Evolutionary conservation across 1,284 basidiomycete genomes (phyloP), one percentile per base, ranked within the genome.

Genomic region (Coniferiporia weirii): DNA sequence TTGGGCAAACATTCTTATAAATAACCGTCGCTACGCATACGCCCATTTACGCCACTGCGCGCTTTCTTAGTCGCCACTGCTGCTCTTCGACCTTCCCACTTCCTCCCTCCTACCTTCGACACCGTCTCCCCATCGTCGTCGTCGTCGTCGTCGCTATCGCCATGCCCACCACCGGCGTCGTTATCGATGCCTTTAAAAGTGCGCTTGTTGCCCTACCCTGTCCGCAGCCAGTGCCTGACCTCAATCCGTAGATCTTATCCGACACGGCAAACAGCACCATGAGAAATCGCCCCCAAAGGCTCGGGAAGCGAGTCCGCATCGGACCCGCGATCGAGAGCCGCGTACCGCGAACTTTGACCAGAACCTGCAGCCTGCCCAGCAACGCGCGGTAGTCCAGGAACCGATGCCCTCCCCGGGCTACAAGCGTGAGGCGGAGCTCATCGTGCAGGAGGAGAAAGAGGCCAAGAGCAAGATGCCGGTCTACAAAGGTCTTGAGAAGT

Each of bases 401-500:
- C 64, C 66, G 36, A 66, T 61, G 19, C 70, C 69, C 40, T 69
- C 73, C 58, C 74, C 72, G 60, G 75, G 73, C 52, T 71, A 78
- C 63, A 76, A 77, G 57, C 79, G 83, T 65, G 83, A 86, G 62
- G 85, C 83, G 22, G 87, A 91, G 66, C 78, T 83, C 67, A 87
- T 93, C 64, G 85, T 93, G 46, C 79, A 88, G 63, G 87, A 94
- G 68, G 91, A 92, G 69, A 82, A 85, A 46, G 80, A 87, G 65
- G 79, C 84, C 43, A 88, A 86, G 71, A 76, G 78, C 54, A 89
- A 84, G 73, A 84, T 96, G 86, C 94, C 94, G 7, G 69, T 72
- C 0, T 91, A 95, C 73, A 85, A 85, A 69, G 93, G 93, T 19
- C 81, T 96, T 53, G 94, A 96, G 72, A 84, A 84, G 61, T 96